Conservation (phyloP, 1,139 yeast species). For the Meyerozyma sp. region DNA sequence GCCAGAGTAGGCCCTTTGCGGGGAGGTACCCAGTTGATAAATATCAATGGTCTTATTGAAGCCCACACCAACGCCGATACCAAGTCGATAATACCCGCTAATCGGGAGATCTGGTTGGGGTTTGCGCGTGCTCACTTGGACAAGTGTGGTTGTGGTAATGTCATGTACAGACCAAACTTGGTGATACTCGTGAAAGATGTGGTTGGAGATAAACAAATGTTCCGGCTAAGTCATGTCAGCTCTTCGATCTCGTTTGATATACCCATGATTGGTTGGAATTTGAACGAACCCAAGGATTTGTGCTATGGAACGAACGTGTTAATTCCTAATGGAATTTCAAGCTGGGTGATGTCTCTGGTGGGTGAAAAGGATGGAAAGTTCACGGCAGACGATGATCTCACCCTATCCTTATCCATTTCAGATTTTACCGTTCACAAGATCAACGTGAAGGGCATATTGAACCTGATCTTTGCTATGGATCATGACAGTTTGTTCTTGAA, state of each 20-base stretch:
- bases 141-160: constrained; percentile 14
- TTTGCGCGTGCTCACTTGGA: constrained; percentile 15
- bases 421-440: constrained; percentile 32
- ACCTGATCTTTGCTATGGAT: constrained; percentile 11
- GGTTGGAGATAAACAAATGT: constrained; percentile 10
- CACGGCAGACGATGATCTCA: constrained; percentile 22
- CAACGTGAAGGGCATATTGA: constrained; percentile 26
- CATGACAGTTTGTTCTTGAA: constrained; percentile 1
- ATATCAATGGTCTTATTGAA: constrained; percentile 15
- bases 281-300: constrained; percentile 16
- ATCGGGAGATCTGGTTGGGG: constrained; percentile 12
- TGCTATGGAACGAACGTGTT: constrained; percentile 29
- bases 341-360: constrained; percentile 19
- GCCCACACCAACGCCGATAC: not conserved
- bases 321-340: constrained; percentile 35
- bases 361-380: constrained; percentile 10
- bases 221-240: constrained; percentile 25
- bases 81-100: constrained; percentile 4
- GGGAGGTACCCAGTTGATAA: constrained; percentile 34
- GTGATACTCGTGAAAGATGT: constrained; percentile 10
- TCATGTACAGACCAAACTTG: constrained; percentile 14
- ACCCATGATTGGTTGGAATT: constrained; percentile 27
- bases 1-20: constrained; percentile 28
- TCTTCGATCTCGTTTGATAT: constrained; percentile 32
- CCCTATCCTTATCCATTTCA: constrained; percentile 29